Evolutionary conservation across 129 eudicot genomes (phyloP).

Genomic region (Chrysanthemum seticuspe): DNA sequence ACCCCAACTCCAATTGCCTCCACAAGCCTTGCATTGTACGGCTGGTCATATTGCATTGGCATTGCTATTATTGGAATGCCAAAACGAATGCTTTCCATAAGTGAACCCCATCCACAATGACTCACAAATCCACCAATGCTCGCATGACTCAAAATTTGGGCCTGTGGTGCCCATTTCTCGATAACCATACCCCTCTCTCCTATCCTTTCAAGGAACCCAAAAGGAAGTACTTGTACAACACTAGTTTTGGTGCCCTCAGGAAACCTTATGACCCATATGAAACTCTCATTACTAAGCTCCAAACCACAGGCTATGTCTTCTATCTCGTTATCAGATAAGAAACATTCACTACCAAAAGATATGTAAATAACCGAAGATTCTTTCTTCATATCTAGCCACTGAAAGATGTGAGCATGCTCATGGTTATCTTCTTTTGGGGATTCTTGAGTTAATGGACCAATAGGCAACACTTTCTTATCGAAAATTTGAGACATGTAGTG

Average conservation of each 20-base stretch:
- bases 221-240: slow-evolving; percentile 26
- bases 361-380: slow-evolving; percentile 30
- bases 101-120: slow-evolving; percentile 26
- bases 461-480: slow-evolving; percentile 25
- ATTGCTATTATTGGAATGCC: slow-evolving; percentile 39
- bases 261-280: slow-evolving; percentile 42
- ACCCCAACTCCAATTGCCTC: slow-evolving; percentile 28
- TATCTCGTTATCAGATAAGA: slow-evolving; percentile 24
- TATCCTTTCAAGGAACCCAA: slow-evolving; percentile 30
- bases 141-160: slow-evolving; percentile 25
- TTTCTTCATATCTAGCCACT: slow-evolving; percentile 34
- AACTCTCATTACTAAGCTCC: slow-evolving; percentile 33
- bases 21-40: slow-evolving; percentile 34
- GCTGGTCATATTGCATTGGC: slow-evolving; percentile 43
- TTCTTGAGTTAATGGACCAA: slow-evolving; percentile 38
- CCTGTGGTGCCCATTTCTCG: slow-evolving; percentile 45
- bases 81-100: slow-evolving; percentile 26
- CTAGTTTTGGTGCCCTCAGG: slow-evolving; percentile 5
- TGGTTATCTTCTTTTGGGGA: not conserved
- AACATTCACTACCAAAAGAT: slow-evolving; percentile 47
- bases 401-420: slow-evolving; percentile 7
- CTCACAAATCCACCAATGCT: slow-evolving; percentile 25
- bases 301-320: slow-evolving; percentile 36
- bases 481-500: slow-evolving; percentile 14
- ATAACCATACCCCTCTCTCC: slow-evolving; percentile 35